Evolutionary conservation across 78 protist species (phyloP).

Genomic region (Cavenderia fasciculata): DNA sequence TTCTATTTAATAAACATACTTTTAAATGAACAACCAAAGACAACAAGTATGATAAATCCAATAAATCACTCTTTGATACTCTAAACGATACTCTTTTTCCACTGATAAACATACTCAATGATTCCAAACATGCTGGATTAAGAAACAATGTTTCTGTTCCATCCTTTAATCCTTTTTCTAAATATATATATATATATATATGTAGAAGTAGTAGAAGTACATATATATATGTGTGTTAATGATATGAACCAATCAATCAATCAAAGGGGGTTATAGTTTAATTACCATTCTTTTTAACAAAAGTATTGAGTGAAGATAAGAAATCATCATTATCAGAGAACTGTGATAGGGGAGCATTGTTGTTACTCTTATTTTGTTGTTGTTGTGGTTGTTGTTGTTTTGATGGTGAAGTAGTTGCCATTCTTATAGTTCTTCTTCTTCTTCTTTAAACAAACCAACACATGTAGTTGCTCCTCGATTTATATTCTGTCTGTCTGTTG

Average conservation of each 20-base stretch:
- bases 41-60: constrained; percentile 37
- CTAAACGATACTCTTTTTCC: constrained; percentile 53
- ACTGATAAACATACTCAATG: constrained; percentile 16
- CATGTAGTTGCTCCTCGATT: too few relatives aligned
- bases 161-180: constrained; percentile 8
- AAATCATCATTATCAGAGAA: constrained; percentile 33
- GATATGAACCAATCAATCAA: not conserved
- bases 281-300: constrained; percentile 37
- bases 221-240: not conserved
- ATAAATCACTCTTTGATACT: constrained; percentile 29
- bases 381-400: too few relatives aligned
- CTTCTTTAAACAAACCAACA: too few relatives aligned
- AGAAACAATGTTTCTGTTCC: constrained; percentile 12
- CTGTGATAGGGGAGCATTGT: too few relatives aligned
- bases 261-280: too few relatives aligned
- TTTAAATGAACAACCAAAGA: constrained; percentile 22
- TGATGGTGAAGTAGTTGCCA: too few relatives aligned
- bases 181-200: not conserved
- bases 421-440: too few relatives aligned
- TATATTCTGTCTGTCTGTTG: too few relatives aligned
- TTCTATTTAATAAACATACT: not conserved
- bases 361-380: too few relatives aligned
- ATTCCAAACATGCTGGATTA: constrained; percentile 57
- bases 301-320: constrained; percentile 11
- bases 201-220: not conserved